Base-by-base conservation (phyloP, 257 asterid species). In the Oldenlandia corymbosa region DNA sequence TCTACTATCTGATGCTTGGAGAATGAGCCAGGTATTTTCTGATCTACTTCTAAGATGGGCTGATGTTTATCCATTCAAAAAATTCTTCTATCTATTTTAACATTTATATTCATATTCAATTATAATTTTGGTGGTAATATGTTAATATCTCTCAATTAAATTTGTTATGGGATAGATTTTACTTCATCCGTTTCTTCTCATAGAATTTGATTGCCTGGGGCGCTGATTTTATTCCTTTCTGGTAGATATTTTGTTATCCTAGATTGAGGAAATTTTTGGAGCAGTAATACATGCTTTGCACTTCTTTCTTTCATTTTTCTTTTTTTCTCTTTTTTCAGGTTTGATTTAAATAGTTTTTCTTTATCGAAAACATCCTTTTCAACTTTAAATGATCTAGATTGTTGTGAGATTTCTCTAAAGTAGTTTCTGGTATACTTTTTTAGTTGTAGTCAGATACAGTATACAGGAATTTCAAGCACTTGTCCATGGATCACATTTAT, bases 1-100 rank as follows among this genome's bases (percentile, higher is more conserved):
- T 83, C 77, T 92, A 71, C 85, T 92, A 23, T 78, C 99, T 64
- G 99, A 92, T 85, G 69, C 12, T 73, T 89, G 99, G 99, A 88
- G 99, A 80, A 92, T 92, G 95, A 75, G 75, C 79, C 99, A 92
- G 99, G 99, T 92, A 76, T 53, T 34, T 45, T 39, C 58, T 13
- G 16, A 27, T 43, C 57, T 17, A 20, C 16, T n/a, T 31, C 41
- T 14, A 1, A 43, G n/a, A 37, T 18, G 27, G 16, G 32, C 31
- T 62, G 64, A 5, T 54, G 10, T 18, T 53, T 62, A 54, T 28
- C n/a, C 14, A 45, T 43, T 31, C n/a, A 16, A 62, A 32, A n/a
- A n/a, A n/a, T n/a, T n/a, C 6, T 34, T 18, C 14, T 24, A 41
- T 11, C 24, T 2, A 24, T 36, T 10, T 48, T 58, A 27, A 17